Percentiles rank a stretch among this genome's conserved stretches.
Conservation (phyloP, 352 stramenopile species). For the Phytopythium sindhum region DNA sequence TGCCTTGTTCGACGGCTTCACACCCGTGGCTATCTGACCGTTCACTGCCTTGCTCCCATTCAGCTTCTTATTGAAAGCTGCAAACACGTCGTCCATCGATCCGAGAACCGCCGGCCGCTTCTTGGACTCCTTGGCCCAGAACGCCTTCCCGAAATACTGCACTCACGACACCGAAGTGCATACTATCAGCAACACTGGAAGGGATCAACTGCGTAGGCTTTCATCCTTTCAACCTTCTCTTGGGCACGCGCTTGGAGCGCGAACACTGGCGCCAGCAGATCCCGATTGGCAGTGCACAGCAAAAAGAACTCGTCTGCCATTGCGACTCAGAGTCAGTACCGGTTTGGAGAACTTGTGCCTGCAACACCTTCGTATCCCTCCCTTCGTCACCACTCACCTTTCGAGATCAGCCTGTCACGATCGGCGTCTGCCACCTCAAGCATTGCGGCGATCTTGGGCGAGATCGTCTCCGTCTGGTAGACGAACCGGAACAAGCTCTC, state of each 20-base stretch:
- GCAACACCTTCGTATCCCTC: neutral
- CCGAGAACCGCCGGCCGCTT: conserved; percentile 6
- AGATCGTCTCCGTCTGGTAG: conserved; percentile 41
- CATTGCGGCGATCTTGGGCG: conserved; percentile 26
- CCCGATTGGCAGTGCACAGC: conserved; percentile 34
- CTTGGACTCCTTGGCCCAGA: conserved; percentile 28
- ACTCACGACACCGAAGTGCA: neutral
- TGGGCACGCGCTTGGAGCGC: conserved; percentile 23
- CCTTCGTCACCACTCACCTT: conserved; percentile 8
- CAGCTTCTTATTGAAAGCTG: conserved; percentile 3
- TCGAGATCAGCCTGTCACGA: conserved; percentile 25
- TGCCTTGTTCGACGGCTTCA: neutral
- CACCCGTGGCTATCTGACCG: neutral
- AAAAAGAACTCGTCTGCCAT: conserved; percentile 34
- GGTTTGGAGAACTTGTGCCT: neutral
- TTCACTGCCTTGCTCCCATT: neutral
- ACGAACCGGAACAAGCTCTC: conserved; percentile 51
- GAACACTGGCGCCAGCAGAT: conserved; percentile 40
- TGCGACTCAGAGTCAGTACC: neutral
- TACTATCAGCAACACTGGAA: neutral
- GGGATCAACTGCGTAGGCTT: conserved; percentile 4
- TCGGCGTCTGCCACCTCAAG: conserved; percentile 34
- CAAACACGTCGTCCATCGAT: conserved; percentile 3
- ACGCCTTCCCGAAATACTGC: conserved; percentile 32
- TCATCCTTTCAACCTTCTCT: conserved; percentile 20